phyloP scores from a whole-genome alignment of 768 basidiomycete genomes.

The Lentinula raphanica region DNA sequence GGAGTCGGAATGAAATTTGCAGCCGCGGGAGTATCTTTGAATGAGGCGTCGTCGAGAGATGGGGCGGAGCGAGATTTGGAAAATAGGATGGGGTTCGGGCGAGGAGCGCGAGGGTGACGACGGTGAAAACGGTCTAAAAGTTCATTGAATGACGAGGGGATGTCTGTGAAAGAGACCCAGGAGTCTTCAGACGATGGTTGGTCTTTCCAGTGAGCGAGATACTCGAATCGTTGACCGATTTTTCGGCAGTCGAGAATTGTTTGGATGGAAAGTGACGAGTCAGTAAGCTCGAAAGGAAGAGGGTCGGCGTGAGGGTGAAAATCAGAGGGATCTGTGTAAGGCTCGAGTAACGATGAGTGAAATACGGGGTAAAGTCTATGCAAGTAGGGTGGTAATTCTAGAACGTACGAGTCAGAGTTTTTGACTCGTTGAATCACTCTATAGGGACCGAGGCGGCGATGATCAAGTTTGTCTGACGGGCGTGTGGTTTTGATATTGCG shows the following conservation, averaged over 20 bases:
- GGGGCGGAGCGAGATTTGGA: slow-evolving; percentile 1
- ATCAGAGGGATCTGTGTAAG: slow-evolving; percentile 2
- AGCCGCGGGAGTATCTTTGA: neutral
- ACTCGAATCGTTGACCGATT: slow-evolving; percentile 6
- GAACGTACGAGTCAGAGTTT: slow-evolving; percentile 10
- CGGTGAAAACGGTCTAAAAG: slow-evolving; percentile 1
- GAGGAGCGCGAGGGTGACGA: neutral
- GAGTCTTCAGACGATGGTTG: neutral
- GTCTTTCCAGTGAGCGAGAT: slow-evolving; percentile 7
- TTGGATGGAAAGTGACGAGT: slow-evolving; percentile 1
- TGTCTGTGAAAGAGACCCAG: slow-evolving; percentile 7
- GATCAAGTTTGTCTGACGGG: slow-evolving; percentile 21
- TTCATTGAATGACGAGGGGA: neutral
- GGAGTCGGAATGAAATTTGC: neutral
- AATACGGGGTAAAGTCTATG: slow-evolving; percentile 22
- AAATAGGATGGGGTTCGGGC: neutral
- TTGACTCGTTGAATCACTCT: slow-evolving; percentile 5
- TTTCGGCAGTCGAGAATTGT: slow-evolving; percentile 4
- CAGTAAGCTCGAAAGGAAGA: neutral
- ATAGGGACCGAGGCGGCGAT: slow-evolving; percentile 15
- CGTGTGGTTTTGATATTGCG: slow-evolving; percentile 20
- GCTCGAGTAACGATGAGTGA: slow-evolving; percentile 18
- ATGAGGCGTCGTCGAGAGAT: neutral
- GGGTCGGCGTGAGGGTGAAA: slow-evolving; percentile 1
- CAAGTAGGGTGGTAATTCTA: slow-evolving; percentile 17